Percentiles rank a stretch among this genome's conserved stretches.
Conservation (phyloP, 148 eudicot species). For the Camellia sinensis region DNA sequence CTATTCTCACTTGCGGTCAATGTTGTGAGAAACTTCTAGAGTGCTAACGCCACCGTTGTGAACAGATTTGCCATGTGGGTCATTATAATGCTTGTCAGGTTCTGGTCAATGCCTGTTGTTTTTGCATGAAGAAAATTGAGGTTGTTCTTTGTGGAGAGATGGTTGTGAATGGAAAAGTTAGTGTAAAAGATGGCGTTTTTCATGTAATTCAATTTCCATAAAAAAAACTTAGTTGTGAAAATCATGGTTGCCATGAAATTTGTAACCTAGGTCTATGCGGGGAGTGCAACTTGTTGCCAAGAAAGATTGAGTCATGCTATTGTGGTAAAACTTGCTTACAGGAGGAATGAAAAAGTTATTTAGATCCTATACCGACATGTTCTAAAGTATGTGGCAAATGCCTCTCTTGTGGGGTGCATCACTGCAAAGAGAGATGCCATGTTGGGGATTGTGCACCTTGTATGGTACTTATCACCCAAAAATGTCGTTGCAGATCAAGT, state of each 20-base stretch:
- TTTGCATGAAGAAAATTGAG: conserved; percentile 80
- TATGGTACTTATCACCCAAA: conserved; percentile 61
- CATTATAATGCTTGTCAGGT: conserved; percentile 74
- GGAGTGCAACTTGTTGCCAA: conserved; percentile 76
- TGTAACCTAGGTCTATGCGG: conserved; percentile 95
- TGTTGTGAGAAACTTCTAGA: conserved; percentile 66
- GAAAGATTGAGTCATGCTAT: conserved; percentile 63
- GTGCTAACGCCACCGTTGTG: conserved; percentile 76
- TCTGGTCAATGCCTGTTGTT: conserved; percentile 67
- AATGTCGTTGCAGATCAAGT: conserved; percentile 81
- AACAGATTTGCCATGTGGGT: conserved; percentile 68
- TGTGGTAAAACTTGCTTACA: conserved; percentile 73
- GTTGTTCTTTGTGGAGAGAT: conserved; percentile 80
- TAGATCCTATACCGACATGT: conserved; percentile 86
- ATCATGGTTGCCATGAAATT: conserved; percentile 61
- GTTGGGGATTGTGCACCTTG: conserved; percentile 72
- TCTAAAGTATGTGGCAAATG: conserved; percentile 56
- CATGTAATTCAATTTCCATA: conserved; percentile 61
- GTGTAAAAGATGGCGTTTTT: conserved; percentile 58
- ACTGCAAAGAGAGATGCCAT: conserved; percentile 70
- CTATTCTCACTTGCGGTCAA: conserved; percentile 81
- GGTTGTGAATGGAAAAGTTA: conserved; percentile 71
- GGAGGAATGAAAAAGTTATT: conserved; percentile 59
- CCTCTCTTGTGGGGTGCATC: conserved; percentile 78
- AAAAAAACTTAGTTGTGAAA: conserved; percentile 65